These are phyloP conservation scores for Aspergillus novoparasiticus DNA, from an alignment of 2,329 filamentous ascomycete genomes.

Conservation along the genomic window DNA sequence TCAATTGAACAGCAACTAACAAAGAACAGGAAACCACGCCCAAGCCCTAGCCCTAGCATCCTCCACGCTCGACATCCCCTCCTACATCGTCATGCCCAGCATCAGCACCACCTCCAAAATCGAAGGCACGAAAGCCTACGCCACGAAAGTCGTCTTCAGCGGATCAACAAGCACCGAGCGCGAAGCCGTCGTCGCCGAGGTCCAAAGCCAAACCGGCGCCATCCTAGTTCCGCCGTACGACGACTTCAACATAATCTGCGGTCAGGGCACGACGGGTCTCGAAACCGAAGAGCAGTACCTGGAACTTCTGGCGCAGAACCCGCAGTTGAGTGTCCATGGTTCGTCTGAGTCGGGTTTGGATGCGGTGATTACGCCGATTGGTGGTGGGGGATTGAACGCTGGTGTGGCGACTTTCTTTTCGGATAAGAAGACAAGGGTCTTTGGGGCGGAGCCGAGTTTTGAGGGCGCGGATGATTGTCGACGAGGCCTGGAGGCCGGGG, in stretches of 20 bases:
- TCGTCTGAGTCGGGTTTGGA: conserved; percentile 49
- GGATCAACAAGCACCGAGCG: conserved; percentile 80
- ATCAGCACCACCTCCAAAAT: conserved; percentile 87
- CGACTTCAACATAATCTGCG: conserved; percentile 86
- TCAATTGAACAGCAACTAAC: background rate
- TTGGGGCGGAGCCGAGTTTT: conserved; percentile 82
- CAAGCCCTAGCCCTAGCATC: conserved; percentile 90
- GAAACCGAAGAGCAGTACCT: conserved; percentile 77
- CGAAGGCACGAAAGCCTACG: conserved; percentile 76
- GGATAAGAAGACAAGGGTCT: conserved; percentile 73
- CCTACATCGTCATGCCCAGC: conserved; percentile 89
- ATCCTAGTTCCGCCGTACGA: conserved; percentile 88
- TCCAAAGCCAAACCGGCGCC: conserved; percentile 72
- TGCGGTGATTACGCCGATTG: conserved; percentile 79
- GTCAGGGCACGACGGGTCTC: conserved; percentile 85
- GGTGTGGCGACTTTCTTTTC: conserved; percentile 75
- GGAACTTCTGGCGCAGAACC: conserved; percentile 49
- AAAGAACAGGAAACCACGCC: conserved; percentile 77
- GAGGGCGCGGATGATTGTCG: conserved; percentile 82
- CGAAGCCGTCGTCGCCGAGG: conserved; percentile 71
- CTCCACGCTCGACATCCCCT: conserved; percentile 69
- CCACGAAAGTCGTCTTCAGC: conserved; percentile 76
- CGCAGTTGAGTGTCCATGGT: conserved; percentile 30
- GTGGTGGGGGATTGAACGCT: conserved; percentile 84
- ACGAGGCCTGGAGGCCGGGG: conserved; percentile 66